These are phyloP conservation scores for Magnaporthiopsis incrustans DNA, from an alignment of 2,329 filamentous ascomycete species.

Conservation along the genomic window DNA sequence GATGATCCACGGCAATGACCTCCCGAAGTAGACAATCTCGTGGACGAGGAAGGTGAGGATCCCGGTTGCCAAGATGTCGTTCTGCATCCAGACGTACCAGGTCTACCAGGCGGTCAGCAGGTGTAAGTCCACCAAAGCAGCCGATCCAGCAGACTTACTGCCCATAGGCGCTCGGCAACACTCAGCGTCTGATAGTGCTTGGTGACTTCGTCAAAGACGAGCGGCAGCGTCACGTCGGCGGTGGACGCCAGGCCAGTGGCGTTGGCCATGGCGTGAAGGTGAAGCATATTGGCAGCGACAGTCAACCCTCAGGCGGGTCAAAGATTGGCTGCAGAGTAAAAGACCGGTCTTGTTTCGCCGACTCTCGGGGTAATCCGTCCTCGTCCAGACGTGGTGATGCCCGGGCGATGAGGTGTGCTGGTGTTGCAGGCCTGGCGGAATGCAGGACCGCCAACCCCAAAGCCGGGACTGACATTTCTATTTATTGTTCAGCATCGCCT, in stretches of 20 bases:
- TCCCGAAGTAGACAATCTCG: constrained; percentile 89
- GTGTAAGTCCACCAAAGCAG: background rate
- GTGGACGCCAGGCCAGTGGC: constrained; percentile 3
- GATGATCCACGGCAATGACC: constrained; percentile 83
- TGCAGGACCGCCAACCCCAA: background rate
- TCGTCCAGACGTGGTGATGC: background rate
- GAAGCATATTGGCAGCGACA: background rate
- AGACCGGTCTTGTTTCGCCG: background rate
- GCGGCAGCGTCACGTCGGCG: constrained; percentile 14
- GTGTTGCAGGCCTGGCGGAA: background rate
- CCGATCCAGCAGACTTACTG: constrained; percentile 37
- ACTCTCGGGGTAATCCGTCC: background rate
- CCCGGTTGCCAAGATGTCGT: constrained; percentile 90
- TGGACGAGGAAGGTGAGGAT: constrained; percentile 97
- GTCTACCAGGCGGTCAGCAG: constrained; percentile 33
- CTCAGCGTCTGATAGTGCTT: constrained; percentile 81
- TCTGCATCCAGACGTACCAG: constrained; percentile 99
- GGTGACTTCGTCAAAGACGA: constrained; percentile 53
- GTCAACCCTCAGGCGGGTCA: background rate
- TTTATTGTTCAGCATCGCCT: background rate
- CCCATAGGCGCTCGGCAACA: constrained; percentile 81
- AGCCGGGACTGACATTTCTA: background rate
- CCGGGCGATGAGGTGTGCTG: background rate
- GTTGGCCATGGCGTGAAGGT: constrained; percentile 5
- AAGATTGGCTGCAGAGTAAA: background rate